Evolutionary conservation across 179 eudicot species (phyloP), one percentile per base, ranked within the genome.

Genomic region (Drosera spatulata): DNA sequence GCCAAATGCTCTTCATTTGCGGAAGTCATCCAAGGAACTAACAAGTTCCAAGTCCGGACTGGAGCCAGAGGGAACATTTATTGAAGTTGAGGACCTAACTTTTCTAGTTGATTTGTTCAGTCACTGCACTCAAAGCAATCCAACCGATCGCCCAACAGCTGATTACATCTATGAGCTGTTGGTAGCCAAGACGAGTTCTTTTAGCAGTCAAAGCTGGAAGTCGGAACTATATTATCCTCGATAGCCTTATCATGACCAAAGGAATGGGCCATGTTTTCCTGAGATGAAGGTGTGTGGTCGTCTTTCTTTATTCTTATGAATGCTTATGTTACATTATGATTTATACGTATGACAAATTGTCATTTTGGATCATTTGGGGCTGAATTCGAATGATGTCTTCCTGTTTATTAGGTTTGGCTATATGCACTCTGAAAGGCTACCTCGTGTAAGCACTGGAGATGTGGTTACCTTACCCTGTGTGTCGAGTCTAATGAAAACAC

Each of bases 61-160:
- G 14, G 69, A 74, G 52, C 63, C 55, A 9, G 66, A 62, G 49
- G 62, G 52, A 61, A 49, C 71, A 42, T 85, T 82, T 62, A 60
- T 60, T 15, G 90, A 81, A 50, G 50, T 66, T 61, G 80, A 81
- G 56, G 82, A 71, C 41, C 64, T 79, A 15, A 73, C 61, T 65
- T 86, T 86, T 66, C 83, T 91, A 7, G 69, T 79, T 7, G 77
- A 80, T 47, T 6, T 89, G 6, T 91, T 74, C 72, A 71, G 60
- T 66, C 66, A 44, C 53, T 91, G 98, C 63, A 89, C 91, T 5
- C 65, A 78, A 67, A 75, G 71, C 41, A 70, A 76, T 72, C 95
- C 96, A 5, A 49, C 63, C 52, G 85, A 86, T 56, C 98, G 96
- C 14, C 98, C 98, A 45, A 74, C 81, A 1, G 89, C 98, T 10